Evolutionary conservation across 2,329 filamentous ascomycete genomes (phyloP).

Genomic region (Rasamsonia emersonii): DNA sequence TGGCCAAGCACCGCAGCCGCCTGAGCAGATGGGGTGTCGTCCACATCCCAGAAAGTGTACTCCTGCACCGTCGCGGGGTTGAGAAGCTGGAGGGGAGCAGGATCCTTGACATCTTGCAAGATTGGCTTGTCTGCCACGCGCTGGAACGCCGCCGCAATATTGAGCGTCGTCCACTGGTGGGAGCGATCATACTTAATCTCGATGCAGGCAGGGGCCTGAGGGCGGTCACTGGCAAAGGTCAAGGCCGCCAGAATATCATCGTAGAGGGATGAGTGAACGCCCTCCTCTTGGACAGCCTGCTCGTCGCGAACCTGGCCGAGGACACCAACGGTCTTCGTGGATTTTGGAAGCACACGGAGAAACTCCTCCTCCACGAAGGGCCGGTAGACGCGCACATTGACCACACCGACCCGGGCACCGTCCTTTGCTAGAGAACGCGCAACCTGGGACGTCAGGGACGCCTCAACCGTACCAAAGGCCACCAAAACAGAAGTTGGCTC

Average conservation of each 20-base stretch:
- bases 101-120: constrained; percentile 25
- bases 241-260: constrained; percentile 83
- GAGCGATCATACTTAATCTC: constrained; percentile 87
- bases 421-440: constrained; percentile 62
- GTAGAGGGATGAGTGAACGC: constrained; percentile 76
- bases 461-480: constrained; percentile 85
- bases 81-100: constrained; percentile 44
- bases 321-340: constrained; percentile 67
- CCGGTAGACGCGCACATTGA: constrained; percentile 88
- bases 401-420: constrained; percentile 71
- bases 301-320: constrained; percentile 79
- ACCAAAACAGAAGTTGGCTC: constrained; percentile 76
- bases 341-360: constrained; percentile 67
- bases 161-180: constrained; percentile 52
- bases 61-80: constrained; percentile 57
- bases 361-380: constrained; percentile 95
- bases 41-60: constrained; percentile 90
- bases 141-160: constrained; percentile 37
- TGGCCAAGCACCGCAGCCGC: constrained; percentile 56
- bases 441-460: constrained; percentile 75
- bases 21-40: constrained; percentile 58
- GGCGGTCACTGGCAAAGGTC: constrained; percentile 64
- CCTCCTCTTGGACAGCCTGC: constrained; percentile 62
- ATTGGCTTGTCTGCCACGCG: constrained; percentile 35
- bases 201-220: constrained; percentile 54